Evolutionary conservation across 805 yeast genomes (phyloP), one percentile per base, ranked within the genome.

Genomic region (Lipomyces japonicus): DNA sequence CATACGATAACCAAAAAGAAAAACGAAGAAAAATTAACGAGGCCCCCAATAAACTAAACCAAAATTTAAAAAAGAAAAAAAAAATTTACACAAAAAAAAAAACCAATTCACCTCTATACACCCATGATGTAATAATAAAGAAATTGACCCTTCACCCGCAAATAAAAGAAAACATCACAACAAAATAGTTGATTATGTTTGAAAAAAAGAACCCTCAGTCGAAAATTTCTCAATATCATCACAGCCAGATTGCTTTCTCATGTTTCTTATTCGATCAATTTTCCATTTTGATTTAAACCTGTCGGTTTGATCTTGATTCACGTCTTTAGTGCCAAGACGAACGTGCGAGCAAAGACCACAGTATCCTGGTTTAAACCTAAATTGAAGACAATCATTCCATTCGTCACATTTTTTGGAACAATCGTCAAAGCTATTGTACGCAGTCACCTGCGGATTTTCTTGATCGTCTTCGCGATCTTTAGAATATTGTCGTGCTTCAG

Each of bases 271-370:
- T 16, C 67, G 55, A 26, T 68, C 71, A 9, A 66, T 38, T 44
- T 51, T 54, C 68, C 67, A 69, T 3, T 67, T 71, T 4, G 57
- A 53, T 2, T 68, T 58, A 14, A 48, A 55, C 2, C 61, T 45
- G 5, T 50, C 47, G 5, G 46, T 42, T n/a, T 50, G 55, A 25
- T 49, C 51, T 18, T 39, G 30, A 23, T 48, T 34, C 24, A 19
- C 42, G 23, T 38, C 48, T 6, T 26, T n/a, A 23, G 12, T 30
- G 12, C 59, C 59, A 3, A 46, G 22, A n/a, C 55, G 48, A 18
- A 55, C 34, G 28, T 39, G 40, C 6, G 40, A 37, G 9, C 45
- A 31, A 12, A 54, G 10, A 10, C 39, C 42, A 39, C 59, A 55
- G 24, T 26, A 25, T 1, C 34, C 50, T 1, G 39, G 40, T 9